Base-by-base conservation (phyloP, 2,329 filamentous ascomycete genomes). In the Biscogniauxia marginata region DNA sequence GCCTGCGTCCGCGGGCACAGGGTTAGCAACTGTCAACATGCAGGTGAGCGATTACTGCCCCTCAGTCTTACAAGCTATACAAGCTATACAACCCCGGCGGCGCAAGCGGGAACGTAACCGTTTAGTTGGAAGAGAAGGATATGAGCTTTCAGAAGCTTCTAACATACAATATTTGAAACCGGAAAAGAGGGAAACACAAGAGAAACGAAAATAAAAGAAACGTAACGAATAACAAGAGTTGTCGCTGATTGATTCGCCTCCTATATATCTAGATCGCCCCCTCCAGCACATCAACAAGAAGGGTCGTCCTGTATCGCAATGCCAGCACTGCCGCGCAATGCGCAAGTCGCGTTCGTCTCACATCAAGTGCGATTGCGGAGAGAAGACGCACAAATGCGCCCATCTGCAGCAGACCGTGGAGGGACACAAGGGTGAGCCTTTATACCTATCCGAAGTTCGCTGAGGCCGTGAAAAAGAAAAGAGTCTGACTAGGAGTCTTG, bases 1-100 rank as follows among this genome's bases (percentile, higher is more conserved):
- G 93, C 93, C 78, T 99, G 95, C 79, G 92, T 99, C 74, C 90
- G 95, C 77, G 95, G 95, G 72, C 95, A 99, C 80, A 91, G 95
- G 73, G 95, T 99, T 73, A 98, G 93, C 88, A 96, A 95, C 74
- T 99, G 95, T 82, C 91, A 93, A 75, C 95, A 99, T 77, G 84
- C 86, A 74, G 92, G 93, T 96, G 85, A 81, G 90, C 83, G 61
- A 39, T 39, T 39, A 39, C n/a, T 39, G 30, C 30, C 30, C 30
- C 30, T 39, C 24, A 55, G 43, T 20, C 48, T 56, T 53, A 60
- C 21, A 43, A 43, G 53, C 56, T 53, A 43, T 54, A 56, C 49
- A 58, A 54, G 45, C 54, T 49, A 48, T 59, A 34, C 30, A 4
- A 3, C 30, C 30, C 9, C 30, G 5, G 21, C 43, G 34, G 53